A percentile compares a stretch with the other conserved stretches of the same genome.
These are phyloP conservation scores for Tuber aestivum DNA, from an alignment of 495 filamentous ascomycete species.

Conservation along the genomic window DNA sequence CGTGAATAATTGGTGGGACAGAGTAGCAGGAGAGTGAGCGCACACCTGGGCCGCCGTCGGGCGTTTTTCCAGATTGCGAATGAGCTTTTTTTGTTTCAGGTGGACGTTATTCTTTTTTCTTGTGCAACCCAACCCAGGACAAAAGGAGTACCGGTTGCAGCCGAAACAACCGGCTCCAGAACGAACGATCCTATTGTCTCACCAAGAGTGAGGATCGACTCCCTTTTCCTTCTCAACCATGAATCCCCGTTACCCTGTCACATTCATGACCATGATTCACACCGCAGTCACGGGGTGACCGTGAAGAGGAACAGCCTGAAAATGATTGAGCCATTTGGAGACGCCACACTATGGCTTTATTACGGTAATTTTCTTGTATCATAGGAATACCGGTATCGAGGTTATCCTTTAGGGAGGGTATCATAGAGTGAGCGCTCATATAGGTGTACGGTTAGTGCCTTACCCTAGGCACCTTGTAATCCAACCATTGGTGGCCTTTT, in stretches of 20 bases:
- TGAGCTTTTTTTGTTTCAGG: slow-evolving; percentile 5
- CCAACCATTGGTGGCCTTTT: not conserved
- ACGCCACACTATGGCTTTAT: not conserved
- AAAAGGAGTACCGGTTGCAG: not conserved
- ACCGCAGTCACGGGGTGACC: not conserved
- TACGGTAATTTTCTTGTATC: not conserved
- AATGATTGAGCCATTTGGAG: not conserved
- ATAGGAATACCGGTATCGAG: not conserved
- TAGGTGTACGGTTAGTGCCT: not conserved
- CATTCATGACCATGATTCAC: not conserved
- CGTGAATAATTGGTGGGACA: slow-evolving; percentile 20
- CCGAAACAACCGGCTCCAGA: slow-evolving; percentile 1
- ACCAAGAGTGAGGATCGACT: not conserved
- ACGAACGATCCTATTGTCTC: not conserved
- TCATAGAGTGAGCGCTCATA: not conserved
- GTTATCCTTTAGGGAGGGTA: not conserved
- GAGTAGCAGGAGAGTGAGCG: slow-evolving; percentile 18
- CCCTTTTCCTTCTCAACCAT: not conserved
- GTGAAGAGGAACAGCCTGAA: not conserved
- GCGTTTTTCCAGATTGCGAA: slow-evolving; percentile 34
- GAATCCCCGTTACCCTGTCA: not conserved
- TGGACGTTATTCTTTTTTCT: not conserved
- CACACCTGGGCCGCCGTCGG: slow-evolving; percentile 26
- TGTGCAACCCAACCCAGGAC: not conserved
- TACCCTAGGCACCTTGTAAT: not conserved